Evolutionary conservation across 805 yeast species (phyloP), one percentile per base, ranked within the genome.

Genomic region (Candida schatavii): DNA sequence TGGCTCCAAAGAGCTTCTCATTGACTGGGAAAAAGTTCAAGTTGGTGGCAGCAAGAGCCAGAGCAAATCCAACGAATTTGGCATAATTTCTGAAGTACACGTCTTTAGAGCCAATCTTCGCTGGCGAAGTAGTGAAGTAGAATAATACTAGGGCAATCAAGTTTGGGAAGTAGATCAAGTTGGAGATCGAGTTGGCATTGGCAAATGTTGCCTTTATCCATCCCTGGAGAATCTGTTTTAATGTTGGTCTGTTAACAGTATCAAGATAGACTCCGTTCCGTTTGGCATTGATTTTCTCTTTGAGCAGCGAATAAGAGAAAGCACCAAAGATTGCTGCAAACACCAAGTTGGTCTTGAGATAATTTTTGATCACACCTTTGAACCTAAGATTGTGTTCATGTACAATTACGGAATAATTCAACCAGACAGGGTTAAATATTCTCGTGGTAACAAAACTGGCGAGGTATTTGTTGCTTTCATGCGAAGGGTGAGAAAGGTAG

Each of bases 391-490:
- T 9, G 15, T 22, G 28, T 35, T 22, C 25, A 22, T 23, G 14
- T n/a, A 18, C 15, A 17, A 17, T 17, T 15, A 31, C 35, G 52
- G 31, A 25, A 44, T 56, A 68, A 44, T 67, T 64, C 40, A 56
- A 59, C 75, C 75, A 70, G 38, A 70, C 65, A 1, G 75, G 74
- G 41, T 66, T 64, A 43, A 68, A 53, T 4, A 66, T 50, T 23
- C 55, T 45, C 5, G 50, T 39, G 43, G 64, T 68, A 37, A 69
- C 58, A 29, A 53, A 52, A 13, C 57, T 41, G 3, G 70, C 59
- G 18, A 68, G 49, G 52, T 67, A 67, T 21, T 57, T 49, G 45
- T 65, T 70, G 48, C 66, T 67, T 47, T 55, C 58, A 30, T 45
- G 52, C 2, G 74, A 64, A 2, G 74, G 74, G 19, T 31, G 35